Conservation (phyloP, 345 rosid species). For the Stellera chamaejasme region DNA sequence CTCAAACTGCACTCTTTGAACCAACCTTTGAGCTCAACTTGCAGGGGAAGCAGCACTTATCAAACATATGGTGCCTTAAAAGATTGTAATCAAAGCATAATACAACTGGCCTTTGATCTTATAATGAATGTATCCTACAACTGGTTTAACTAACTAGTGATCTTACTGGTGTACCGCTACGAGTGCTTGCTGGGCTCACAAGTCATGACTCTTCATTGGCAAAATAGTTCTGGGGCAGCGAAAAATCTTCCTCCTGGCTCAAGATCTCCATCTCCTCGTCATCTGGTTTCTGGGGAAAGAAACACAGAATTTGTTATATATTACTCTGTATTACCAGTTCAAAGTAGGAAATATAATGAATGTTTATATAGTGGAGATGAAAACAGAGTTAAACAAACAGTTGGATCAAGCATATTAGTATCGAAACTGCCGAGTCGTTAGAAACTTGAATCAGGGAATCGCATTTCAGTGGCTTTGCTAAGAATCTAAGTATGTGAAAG, state of each 20-base stretch:
- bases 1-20: too few species aligned
- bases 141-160: too few species aligned
- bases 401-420: not conserved
- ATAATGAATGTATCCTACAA: too few species aligned
- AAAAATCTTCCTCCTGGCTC: slow-evolving; percentile 82
- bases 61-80: too few species aligned
- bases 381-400: not conserved
- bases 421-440: not conserved
- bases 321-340: not conserved
- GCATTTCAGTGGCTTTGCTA: too few species aligned
- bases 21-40: too few species aligned
- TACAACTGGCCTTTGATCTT: too few species aligned
- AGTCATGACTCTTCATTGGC: slow-evolving; percentile 60
- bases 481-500: not conserved
- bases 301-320: too few species aligned
- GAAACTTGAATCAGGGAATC: not conserved
- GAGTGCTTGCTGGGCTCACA: not conserved
- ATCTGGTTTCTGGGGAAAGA: slow-evolving; percentile 64
- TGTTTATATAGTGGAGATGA: too few species aligned
- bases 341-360: not conserved
- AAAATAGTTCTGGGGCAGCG: slow-evolving; percentile 78
- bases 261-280: slow-evolving; percentile 79
- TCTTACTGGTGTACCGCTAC: too few species aligned
- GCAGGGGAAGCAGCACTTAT: too few species aligned
- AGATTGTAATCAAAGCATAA: too few species aligned